phyloP scores from a whole-genome alignment of 805 yeast species.

The Monosporozyma solicola region DNA sequence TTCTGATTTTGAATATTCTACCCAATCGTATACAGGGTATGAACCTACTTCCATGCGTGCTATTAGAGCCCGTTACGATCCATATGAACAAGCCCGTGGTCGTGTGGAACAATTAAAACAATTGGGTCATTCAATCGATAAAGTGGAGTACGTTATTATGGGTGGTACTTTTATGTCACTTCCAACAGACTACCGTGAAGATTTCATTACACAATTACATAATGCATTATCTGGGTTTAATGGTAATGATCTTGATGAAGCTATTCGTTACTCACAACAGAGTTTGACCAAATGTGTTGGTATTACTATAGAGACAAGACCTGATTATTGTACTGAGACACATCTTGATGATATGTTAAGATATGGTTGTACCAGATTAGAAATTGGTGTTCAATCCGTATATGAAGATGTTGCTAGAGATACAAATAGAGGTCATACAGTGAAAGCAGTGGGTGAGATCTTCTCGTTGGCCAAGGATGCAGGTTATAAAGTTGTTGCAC shows the following conservation, averaged over 20 bases:
- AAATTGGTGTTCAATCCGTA: conserved; percentile 93
- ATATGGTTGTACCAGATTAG: conserved; percentile 94
- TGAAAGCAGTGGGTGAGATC: conserved; percentile 90
- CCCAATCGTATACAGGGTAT: conserved; percentile 96
- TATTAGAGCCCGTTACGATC: conserved; percentile 96
- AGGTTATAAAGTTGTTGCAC: conserved; percentile 94
- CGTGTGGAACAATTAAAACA: conserved; percentile 92
- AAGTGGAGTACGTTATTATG: conserved; percentile 96
- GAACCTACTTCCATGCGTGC: conserved; percentile 99
- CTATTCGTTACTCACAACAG: conserved; percentile 84
- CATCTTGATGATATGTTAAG: conserved; percentile 92
- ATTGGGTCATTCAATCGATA: conserved; percentile 92
- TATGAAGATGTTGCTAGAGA: conserved; percentile 98
- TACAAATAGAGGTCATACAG: conserved; percentile 97
- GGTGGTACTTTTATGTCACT: conserved; percentile 98
- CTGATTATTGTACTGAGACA: conserved; percentile 94
- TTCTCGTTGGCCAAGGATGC: conserved; percentile 96
- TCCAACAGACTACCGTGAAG: conserved; percentile 82
- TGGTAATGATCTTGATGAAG: conserved; percentile 82
- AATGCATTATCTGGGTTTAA: conserved; percentile 91
- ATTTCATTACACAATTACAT: conserved; percentile 80
- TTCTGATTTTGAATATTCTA: conserved; percentile 93
- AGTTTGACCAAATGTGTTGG: conserved; percentile 96
- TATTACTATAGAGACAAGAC: conserved; percentile 95
- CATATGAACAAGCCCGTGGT: conserved; percentile 97